A percentile compares a stretch with the other conserved stretches of the same genome.
Conservation (phyloP, 2,329 filamentous ascomycete genomes). For the Ilyonectria mors-panacis region DNA sequence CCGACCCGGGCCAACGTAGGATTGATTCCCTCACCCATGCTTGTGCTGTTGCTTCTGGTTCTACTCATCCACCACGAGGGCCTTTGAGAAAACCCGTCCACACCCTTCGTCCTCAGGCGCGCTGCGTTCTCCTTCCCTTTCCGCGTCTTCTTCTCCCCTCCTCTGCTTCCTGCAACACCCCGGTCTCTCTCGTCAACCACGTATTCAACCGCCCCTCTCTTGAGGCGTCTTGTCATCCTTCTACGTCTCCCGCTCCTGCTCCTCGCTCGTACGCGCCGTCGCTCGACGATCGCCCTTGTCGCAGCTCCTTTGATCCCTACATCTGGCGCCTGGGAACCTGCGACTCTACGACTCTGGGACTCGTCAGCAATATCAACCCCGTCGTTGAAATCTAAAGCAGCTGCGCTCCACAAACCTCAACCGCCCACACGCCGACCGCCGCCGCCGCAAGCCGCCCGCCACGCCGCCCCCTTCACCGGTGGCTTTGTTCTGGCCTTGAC, state of each 20-base stretch:
- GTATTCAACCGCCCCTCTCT: constrained; percentile 2
- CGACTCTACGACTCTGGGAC: not conserved
- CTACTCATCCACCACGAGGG: constrained; percentile 10
- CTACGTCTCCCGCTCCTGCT: not conserved
- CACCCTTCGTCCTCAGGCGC: constrained; percentile 9
- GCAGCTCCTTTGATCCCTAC: not conserved
- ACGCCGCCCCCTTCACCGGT: constrained; percentile 16
- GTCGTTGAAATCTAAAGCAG: constrained; percentile 23
- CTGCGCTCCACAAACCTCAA: constrained; percentile 25
- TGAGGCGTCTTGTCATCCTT: not conserved
- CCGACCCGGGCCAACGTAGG: constrained; percentile 22
- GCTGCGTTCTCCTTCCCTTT: not conserved
- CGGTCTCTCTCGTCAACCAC: constrained; percentile 4
- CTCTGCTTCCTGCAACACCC: not conserved
- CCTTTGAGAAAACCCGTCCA: constrained; percentile 14
- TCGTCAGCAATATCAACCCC: not conserved
- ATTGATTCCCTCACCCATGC: constrained; percentile 25
- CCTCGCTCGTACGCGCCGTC: not conserved
- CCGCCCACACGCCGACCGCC: constrained; percentile 13
- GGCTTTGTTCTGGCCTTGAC: constrained; percentile 20
- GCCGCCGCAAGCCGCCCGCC: constrained; percentile 11
- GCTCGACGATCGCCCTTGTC: not conserved
- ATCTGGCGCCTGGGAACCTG: not conserved
- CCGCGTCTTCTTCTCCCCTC: not conserved
- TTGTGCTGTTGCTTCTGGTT: not conserved